Evolutionary conservation across 1,284 basidiomycete species (phyloP).

Genomic region (Takashimella tepidaria): DNA sequence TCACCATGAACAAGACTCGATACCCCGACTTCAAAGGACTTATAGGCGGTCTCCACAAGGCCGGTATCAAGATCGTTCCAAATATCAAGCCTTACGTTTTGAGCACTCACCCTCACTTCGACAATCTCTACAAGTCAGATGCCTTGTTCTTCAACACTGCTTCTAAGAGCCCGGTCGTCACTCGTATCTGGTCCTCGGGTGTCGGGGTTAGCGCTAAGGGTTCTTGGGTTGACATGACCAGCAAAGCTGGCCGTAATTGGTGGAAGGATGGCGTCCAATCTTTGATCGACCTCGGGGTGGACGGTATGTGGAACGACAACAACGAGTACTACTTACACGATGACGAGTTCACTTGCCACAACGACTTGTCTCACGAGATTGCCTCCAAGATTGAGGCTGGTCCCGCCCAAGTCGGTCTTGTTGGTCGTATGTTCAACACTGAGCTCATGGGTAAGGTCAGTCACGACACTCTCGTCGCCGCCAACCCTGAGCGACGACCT

Average conservation of each 20-base stretch:
- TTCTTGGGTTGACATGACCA: constrained; percentile 49
- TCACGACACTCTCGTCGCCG: constrained; percentile 37
- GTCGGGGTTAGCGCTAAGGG: constrained; percentile 46
- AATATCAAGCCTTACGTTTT: constrained; percentile 49
- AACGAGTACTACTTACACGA: constrained; percentile 49
- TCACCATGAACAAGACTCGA: constrained; percentile 48
- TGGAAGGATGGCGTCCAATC: constrained; percentile 46
- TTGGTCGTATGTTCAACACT: constrained; percentile 48
- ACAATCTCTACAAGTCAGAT: constrained; percentile 34
- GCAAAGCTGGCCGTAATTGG: constrained; percentile 45
- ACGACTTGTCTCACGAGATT: constrained; percentile 23
- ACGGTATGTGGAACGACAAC: constrained; percentile 51
- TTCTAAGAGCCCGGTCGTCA: constrained; percentile 38
- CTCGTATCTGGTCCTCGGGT: constrained; percentile 48
- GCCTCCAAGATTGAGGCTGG: constrained; percentile 17
- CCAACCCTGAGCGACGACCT: constrained; percentile 38
- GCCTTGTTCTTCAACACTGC: constrained; percentile 44
- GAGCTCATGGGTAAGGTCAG: constrained; percentile 47
- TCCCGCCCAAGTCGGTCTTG: constrained; percentile 35
- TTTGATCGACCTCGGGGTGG: constrained; percentile 45
- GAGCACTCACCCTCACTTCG: constrained; percentile 41
- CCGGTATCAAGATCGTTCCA: constrained; percentile 48
- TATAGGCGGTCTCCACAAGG: constrained; percentile 43
- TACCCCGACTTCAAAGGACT: constrained; percentile 50
- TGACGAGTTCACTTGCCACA: constrained; percentile 37